Conservation (phyloP, 345 rosid species). For the Atalantia buxifolia region DNA sequence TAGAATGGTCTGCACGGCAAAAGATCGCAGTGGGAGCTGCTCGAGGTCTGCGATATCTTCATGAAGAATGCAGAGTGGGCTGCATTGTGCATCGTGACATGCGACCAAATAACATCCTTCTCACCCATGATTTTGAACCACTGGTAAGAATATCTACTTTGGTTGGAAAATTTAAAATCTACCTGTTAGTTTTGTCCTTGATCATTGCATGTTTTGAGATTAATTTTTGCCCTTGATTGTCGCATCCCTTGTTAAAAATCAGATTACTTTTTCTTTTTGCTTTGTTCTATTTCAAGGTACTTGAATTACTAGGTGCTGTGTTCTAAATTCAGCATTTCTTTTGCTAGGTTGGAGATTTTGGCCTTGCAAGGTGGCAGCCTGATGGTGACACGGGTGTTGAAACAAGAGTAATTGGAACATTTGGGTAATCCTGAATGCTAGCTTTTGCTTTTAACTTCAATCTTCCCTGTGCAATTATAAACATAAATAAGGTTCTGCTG, state of each 20-base stretch:
- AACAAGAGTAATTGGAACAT: conserved; percentile 97
- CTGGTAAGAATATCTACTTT: conserved; percentile 46
- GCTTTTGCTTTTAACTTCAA: conserved; percentile 9
- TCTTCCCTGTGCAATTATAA: not conserved
- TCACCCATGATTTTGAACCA: conserved; percentile 98
- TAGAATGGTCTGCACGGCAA: conserved; percentile 93
- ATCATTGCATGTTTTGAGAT: not conserved
- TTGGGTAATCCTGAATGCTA: conserved; percentile 57
- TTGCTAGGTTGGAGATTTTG: conserved; percentile 95
- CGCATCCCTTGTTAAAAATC: not conserved
- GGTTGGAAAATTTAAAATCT: not conserved
- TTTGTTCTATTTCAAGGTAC: not conserved
- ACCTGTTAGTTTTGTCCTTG: not conserved
- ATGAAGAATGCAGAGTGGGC: conserved; percentile 99
- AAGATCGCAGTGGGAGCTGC: conserved; percentile 99
- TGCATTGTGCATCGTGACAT: conserved; percentile 99
- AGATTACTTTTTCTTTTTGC: not conserved
- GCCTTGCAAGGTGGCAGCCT: conserved; percentile 99
- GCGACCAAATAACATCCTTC: conserved; percentile 98
- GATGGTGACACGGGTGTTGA: conserved; percentile 95
- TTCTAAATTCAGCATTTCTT: conserved; percentile 7
- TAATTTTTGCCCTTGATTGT: not conserved
- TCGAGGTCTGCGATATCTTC: conserved; percentile 96
- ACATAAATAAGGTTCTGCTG: conserved; percentile 6
- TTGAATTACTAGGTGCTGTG: not conserved